Base-by-base conservation (phyloP, 352 stramenopile species). In the Pythium aphanidermatum region DNA sequence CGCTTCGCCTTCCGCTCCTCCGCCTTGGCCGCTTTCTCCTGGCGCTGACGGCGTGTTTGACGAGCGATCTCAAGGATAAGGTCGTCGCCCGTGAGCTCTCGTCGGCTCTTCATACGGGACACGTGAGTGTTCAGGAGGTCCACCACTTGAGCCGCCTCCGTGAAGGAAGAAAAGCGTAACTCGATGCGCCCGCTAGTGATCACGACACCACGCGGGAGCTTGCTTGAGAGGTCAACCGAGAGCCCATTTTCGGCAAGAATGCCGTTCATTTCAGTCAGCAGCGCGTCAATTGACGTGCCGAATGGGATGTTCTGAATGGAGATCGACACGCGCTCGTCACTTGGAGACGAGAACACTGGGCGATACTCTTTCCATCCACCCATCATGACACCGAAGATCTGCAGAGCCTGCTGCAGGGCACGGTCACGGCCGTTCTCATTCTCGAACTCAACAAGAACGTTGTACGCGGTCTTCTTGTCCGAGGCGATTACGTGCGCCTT, bases 351-450 rank as follows among this genome's bases (percentile, higher is more conserved):
- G 46, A 94, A 94, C 45, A 89, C 78, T 0, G 82, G 68, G 0
- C 82, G 82, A 44, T 86, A 83, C 59, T 94, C 76, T n/a, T 83
- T 85, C 65, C 64, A 88, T 41, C 78, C 81, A 17, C 43, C 60
- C 73, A 94, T 88, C 77, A 94, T 92, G 17, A 94, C 79, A 21
- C 82, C 82, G 48, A 94, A 94, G 50, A 94, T 94, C 63, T 88
- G 77, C 19, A 92, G 52, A 36, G 82, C 75, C 8, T 75, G 77
- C 52, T 86, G 80, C 36, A 86, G 65, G 27, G 82, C 82, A 5
- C 69, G 70, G 4, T 83, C 68, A 11, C 64, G 70, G 5, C 49
- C 60, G 32, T 47, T 47, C 33, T 72, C 47, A 4, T 48, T 60
- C 34, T 74, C 73, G 28, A 92, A 94, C 53, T 94, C 79, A 26